Conservation (phyloP, 2,329 filamentous ascomycete species). For the Periconia sp. region DNA sequence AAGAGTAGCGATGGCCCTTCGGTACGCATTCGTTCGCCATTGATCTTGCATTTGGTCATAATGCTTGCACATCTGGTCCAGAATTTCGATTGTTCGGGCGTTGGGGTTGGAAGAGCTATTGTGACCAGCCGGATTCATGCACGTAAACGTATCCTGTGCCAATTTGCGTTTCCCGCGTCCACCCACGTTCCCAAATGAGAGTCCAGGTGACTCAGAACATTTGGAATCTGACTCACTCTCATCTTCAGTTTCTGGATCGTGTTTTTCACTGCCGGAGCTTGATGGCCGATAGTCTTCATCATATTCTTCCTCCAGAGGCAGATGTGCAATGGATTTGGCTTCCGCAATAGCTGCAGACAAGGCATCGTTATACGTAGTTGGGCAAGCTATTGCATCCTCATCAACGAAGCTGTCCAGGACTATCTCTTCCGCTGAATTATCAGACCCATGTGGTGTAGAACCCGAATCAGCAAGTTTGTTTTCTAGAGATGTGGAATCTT, state of each 20-base stretch:
- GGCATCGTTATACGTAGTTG: constrained; percentile 50
- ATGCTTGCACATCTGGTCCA: constrained; percentile 77
- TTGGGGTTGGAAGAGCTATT: constrained; percentile 66
- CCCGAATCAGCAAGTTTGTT: constrained; percentile 27
- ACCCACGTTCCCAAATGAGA: not conserved
- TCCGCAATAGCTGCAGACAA: constrained; percentile 67
- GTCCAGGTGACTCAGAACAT: constrained; percentile 6
- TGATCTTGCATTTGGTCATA: constrained; percentile 75
- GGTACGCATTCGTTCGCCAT: constrained; percentile 76
- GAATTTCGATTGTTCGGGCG: constrained; percentile 69
- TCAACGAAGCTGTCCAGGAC: constrained; percentile 35
- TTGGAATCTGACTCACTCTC: constrained; percentile 24
- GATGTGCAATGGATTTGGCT: constrained; percentile 60
- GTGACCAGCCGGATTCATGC: constrained; percentile 60
- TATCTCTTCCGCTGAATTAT: constrained; percentile 15
- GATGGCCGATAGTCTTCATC: constrained; percentile 24
- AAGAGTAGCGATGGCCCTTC: constrained; percentile 74
- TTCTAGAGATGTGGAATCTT: constrained; percentile 41
- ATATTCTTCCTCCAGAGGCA: constrained; percentile 50
- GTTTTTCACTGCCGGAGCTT: constrained; percentile 25
- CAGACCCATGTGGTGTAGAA: constrained; percentile 1
- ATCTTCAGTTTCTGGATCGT: constrained; percentile 23
- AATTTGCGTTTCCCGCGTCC: constrained; percentile 30
- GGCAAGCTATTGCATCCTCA: constrained; percentile 1
- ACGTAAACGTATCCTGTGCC: constrained; percentile 61